phyloP scores from a whole-genome alignment of 352 stramenopile species.

The Phytopythium ostracodes region DNA sequence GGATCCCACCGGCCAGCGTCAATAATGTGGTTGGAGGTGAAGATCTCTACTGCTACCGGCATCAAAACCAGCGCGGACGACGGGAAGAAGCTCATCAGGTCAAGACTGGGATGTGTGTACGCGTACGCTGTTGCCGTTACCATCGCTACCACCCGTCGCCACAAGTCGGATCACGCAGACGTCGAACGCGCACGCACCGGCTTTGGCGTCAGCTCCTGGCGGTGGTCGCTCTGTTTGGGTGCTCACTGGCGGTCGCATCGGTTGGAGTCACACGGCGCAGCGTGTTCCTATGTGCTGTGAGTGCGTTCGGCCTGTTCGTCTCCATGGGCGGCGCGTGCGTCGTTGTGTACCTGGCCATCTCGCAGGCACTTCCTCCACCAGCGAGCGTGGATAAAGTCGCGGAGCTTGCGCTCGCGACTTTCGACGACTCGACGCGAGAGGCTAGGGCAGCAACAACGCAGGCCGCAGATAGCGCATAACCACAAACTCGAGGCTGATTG shows the following conservation, averaged over 20 bases:
- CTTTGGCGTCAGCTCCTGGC: background rate
- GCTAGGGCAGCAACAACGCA: background rate
- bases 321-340: constrained; percentile 7
- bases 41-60: constrained; percentile 11
- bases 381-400: constrained; percentile 1
- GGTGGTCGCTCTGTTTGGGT: background rate
- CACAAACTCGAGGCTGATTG: background rate
- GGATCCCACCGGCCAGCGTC: background rate
- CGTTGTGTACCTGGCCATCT: constrained; percentile 5
- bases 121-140: background rate
- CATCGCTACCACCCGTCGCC: no score
- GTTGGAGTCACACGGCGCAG: background rate
- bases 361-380: constrained; percentile 3
- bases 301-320: constrained; percentile 8
- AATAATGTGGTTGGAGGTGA: background rate
- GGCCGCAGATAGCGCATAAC: background rate
- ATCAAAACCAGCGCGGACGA: constrained; percentile 5
- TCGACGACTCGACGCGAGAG: background rate
- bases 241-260: background rate
- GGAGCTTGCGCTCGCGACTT: background rate
- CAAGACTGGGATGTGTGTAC: background rate
- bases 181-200: no score
- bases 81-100: background rate
- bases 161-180: background rate
- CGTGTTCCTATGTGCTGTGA: constrained; percentile 3